Base-by-base conservation (phyloP, 805 yeast species). In the Suhomyces canberraensis region DNA sequence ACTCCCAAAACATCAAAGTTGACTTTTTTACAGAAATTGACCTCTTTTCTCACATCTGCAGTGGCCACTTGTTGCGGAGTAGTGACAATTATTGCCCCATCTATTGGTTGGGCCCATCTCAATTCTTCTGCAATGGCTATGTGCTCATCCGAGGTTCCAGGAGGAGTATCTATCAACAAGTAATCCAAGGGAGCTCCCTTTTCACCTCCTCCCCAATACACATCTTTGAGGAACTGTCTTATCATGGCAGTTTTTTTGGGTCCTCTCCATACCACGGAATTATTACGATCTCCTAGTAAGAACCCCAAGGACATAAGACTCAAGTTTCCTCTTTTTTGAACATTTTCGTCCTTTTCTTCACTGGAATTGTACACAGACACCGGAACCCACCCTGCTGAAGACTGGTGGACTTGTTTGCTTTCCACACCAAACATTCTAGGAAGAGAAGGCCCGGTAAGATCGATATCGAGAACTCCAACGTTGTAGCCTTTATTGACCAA, bases 231-330 rank as follows among this genome's bases (percentile, higher is more conserved):
- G 55, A 93, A 91, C 63, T 93, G 99, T 43, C 90, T 76, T 25
- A 93, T 85, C 98, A 93, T 93, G 11, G 97, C 96, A 0, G 97
- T 90, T 56, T 95, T 93, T 61, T 91, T 89, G 3, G 99, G 98
- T 0, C 99, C 99, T 54, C 98, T 72, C 99, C 99, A 93, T 8
- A 93, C 97, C 13, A 93, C 93, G 17, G 95, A 80, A 51, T 84
- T 86, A 18, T 95, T 95, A 44, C 98, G 63, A 52, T 87, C 82
- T 17, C 83, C 81, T 5, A 93, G 62, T 35, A 93, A 61, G 55
- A 93, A 93, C 5, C 98, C 99, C 11, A 93, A 60, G 3, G 95
- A 86, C 84, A 91, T 88, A 30, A 90, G 73, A 18, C 77, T 72
- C 9, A 91, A 61, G 34, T 35, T 52, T 3, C 52, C 76, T 52